Evolutionary conservation across 768 basidiomycete species (phyloP), one percentile per base, ranked within the genome.

Genomic region (Trametes maxima): DNA sequence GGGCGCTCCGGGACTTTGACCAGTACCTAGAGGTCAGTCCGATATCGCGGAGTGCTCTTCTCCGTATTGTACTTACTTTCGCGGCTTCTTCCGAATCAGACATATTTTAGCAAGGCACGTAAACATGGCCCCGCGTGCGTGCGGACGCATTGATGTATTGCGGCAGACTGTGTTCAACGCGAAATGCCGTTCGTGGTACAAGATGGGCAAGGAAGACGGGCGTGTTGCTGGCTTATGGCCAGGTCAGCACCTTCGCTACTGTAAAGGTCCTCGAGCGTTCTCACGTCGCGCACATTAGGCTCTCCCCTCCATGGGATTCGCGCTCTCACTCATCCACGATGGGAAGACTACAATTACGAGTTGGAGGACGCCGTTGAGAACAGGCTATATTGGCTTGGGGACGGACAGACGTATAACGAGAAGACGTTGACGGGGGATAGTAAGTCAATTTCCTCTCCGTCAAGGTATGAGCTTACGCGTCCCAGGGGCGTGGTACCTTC

Each of bases 151-250:
- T 46, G 52, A 33, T 54, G 21, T 7, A 11, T 17, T 7, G 17
- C 17, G 21, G 10, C 56, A 85, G 82, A 86, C 84, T 4, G 84
- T 87, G 2, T 87, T 81, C 68, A 77, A 79, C 22, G 76, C 79
- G 51, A 82, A 81, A 63, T 87, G 85, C 65, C 75, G 78, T 8
- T 83, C 83, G 28, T 88, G 86, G 85, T 87, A 86, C 65, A 86
- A 86, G 66, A 75, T 72, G 22, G 84, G 83, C 7, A 80, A 79
- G 63, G 80, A 80, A 59, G 82, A 83, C 67, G 85, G 85, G 3
- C 77, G 81, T 2, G 75, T 87, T 7, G 78, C 78, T n/a, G 83
- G 77, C 0, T 72, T 87, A 11, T 87, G 83, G 83, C 85, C 85
- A n/a, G 83, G 83, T 82, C 65, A 21, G 75, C 48, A 44, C n/a